Evolutionary conservation across 768 basidiomycete genomes (phyloP), one percentile per base, ranked within the genome.

Genomic region (Leucosporidium creatinivorum): DNA sequence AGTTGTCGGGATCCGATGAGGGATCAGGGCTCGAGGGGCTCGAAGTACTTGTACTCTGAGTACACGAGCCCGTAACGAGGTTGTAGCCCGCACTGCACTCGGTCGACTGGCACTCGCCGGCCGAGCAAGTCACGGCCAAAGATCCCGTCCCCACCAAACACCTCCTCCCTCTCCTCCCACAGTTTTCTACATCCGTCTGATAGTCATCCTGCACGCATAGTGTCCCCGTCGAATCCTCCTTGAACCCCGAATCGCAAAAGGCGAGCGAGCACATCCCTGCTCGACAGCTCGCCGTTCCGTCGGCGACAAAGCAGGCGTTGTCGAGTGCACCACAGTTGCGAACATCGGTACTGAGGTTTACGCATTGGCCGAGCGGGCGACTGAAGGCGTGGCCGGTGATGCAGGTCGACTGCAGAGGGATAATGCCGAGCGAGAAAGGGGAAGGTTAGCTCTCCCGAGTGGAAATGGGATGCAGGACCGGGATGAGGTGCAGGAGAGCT

Each of bases 31-130:
- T 15, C 13, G 39, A 44, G n/a, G 56, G 10, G 51, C 65, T 63
- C 18, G 58, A 56, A 2, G 66, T 58, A 1, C 63, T 70, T 54
- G 67, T 65, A 48, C 62, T 44, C 56, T 62, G 51, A 21, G 15
- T 65, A 57, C 69, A 70, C 21, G 33, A 33, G 18, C 66, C 66
- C 0, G 59, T 54, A 12, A 60, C 56, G 50, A 70, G 63, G 25
- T 60, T 63, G 66, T 59, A 71, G 25, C 66, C 66, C 15, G 61
- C 3, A 3, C 2, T 0, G 66, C 70, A 71, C 19, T 30, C 17
- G 48, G 39, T 67, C 18, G 63, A 60, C 13, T 30, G 8, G 57
- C 69, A 70, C 26, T 52, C 8, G 9, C 69, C 69, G 2, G 28
- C 28, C 63, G 26, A 39, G 69, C 69, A 70, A 19, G 63, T 31